Percentiles rank a stretch among this genome's conserved stretches.
Evolutionary conservation across 805 yeast species (phyloP).

Genomic region (Candida morakotiae): DNA sequence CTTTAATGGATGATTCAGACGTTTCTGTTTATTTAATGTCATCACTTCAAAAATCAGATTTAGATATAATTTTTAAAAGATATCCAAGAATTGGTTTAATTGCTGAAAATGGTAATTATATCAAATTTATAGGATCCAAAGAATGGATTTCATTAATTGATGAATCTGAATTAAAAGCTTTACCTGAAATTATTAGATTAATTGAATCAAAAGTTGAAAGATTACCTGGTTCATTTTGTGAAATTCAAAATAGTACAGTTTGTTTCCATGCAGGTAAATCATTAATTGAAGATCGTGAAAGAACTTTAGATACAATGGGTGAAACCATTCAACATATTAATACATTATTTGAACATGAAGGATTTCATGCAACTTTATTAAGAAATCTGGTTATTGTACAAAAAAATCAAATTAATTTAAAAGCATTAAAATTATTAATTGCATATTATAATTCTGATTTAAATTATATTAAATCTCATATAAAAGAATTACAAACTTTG

Average conservation of each 20-base stretch:
- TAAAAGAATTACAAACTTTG: slow-evolving; percentile 19
- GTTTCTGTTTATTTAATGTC: slow-evolving; percentile 74
- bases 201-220: slow-evolving; percentile 66
- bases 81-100: slow-evolving; percentile 72
- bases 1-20: slow-evolving; percentile 50
- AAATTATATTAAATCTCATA: slow-evolving; percentile 14
- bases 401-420: slow-evolving; percentile 52
- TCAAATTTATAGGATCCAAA: slow-evolving; percentile 48
- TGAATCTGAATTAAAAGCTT: slow-evolving; percentile 50
- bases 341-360: slow-evolving; percentile 54
- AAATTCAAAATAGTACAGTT: slow-evolving; percentile 71
- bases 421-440: slow-evolving; percentile 54
- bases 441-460: slow-evolving; percentile 23
- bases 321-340: slow-evolving; percentile 83
- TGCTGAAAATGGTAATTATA: slow-evolving; percentile 87
- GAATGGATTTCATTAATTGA: slow-evolving; percentile 64
- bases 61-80: slow-evolving; percentile 66
- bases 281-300: slow-evolving; percentile 54
- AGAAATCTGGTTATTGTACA: slow-evolving; percentile 70
- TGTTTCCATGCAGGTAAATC: slow-evolving; percentile 72
- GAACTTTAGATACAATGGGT: slow-evolving; percentile 69
- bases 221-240: slow-evolving; percentile 72
- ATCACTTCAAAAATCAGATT: slow-evolving; percentile 55
- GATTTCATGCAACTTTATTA: slow-evolving; percentile 73
- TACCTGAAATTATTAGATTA: slow-evolving; percentile 51